Conservation (phyloP, 345 rosid genomes). For the Gossypium mustelinum region DNA sequence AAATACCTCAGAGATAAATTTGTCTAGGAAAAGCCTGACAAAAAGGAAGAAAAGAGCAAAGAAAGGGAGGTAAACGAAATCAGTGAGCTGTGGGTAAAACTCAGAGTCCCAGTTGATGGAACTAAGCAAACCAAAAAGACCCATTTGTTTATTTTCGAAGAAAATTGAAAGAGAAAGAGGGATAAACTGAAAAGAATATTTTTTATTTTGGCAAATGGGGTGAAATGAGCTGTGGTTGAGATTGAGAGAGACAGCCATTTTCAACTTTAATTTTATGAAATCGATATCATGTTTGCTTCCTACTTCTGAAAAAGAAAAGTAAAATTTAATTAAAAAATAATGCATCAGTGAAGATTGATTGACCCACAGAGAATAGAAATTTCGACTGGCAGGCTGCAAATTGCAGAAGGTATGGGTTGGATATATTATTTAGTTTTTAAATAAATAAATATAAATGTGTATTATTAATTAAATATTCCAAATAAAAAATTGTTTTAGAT, state of each 20-base stretch:
- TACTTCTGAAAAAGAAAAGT: too few species aligned
- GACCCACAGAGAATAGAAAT: too few species aligned
- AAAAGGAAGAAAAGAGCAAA: slow-evolving; percentile 6
- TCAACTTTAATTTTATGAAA: not conserved
- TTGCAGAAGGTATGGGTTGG: too few species aligned
- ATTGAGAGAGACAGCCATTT: not conserved
- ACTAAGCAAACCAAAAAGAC: not conserved
- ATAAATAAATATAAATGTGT: too few species aligned
- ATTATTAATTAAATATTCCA: too few species aligned
- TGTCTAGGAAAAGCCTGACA: slow-evolving; percentile 6
- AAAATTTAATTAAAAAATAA: too few species aligned
- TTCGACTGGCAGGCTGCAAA: too few species aligned
- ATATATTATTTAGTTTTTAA: too few species aligned
- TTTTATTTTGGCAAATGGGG: too few species aligned
- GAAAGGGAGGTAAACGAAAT: slow-evolving; percentile 8
- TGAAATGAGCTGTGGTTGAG: not conserved
- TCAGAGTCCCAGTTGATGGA: slow-evolving; percentile 3
- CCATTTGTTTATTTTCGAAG: not conserved
- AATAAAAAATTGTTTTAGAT: too few species aligned
- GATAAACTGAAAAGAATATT: not conserved
- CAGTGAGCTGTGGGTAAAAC: slow-evolving; percentile 5
- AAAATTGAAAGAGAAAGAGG: not conserved
- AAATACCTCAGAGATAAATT: slow-evolving; percentile 2
- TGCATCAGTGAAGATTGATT: too few species aligned
- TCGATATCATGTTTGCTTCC: too few species aligned